These are phyloP conservation scores for Ascochyta clinopodiicola DNA, from an alignment of 2,329 filamentous ascomycete species.

Conservation along the genomic window DNA sequence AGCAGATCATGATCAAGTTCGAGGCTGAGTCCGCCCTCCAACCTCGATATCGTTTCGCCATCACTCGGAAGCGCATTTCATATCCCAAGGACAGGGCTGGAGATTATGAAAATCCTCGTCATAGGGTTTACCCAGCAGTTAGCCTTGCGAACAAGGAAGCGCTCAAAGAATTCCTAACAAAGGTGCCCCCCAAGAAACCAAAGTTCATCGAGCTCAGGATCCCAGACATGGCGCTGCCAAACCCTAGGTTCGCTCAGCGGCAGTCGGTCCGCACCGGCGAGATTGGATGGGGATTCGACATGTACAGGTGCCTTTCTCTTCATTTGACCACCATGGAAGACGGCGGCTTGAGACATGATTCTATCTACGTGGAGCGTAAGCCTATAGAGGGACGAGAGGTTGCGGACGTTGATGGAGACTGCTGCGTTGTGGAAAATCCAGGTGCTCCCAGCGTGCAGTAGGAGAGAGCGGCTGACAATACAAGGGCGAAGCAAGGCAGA, in stretches of 20 bases:
- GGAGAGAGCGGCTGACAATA: not conserved
- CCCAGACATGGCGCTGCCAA: not conserved
- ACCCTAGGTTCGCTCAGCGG: not conserved
- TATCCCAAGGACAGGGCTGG: not conserved
- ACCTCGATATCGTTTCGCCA: not conserved
- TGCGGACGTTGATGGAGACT: not conserved
- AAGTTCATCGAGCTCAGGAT: not conserved
- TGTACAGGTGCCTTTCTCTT: slow-evolving; percentile 5
- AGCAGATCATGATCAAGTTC: not conserved
- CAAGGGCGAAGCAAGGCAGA: not conserved
- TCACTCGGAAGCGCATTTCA: not conserved
- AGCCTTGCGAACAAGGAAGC: not conserved
- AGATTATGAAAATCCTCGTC: not conserved
- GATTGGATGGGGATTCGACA: slow-evolving; percentile 16
- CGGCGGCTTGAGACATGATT: not conserved
- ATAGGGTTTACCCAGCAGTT: not conserved
- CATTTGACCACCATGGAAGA: not conserved
- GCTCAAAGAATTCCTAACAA: not conserved
- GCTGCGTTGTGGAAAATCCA: not conserved
- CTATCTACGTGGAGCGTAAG: slow-evolving; percentile 4
- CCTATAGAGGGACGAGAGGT: not conserved
- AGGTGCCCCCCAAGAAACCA: not conserved
- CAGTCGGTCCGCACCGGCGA: slow-evolving; percentile 10
- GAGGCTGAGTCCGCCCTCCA: not conserved
- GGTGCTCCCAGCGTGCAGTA: no score